Base-by-base conservation (phyloP, 1,284 basidiomycete species). In the Taiwanofungus camphoratus region DNA sequence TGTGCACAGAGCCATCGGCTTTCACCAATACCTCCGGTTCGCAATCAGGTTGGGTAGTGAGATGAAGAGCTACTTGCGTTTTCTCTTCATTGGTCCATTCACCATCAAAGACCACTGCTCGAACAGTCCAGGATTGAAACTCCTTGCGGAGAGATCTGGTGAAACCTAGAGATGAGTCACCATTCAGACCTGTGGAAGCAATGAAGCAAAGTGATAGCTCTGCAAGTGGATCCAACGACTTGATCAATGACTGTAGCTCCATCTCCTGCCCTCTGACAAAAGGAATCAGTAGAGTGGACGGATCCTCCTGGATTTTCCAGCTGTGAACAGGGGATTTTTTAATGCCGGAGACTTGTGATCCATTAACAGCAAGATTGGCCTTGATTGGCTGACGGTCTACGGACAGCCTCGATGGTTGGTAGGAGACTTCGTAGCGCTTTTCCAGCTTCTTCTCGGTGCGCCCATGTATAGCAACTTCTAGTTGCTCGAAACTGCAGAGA, bases 151-250 rank as follows among this genome's bases (percentile, higher is more conserved):
- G 41, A 1, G 52, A 42, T 22, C 51, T 31, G 2, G 45, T 50
- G 31, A 56, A 51, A 3, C 54, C 54, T 4, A 45, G 24, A 2
- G 45, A 42, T 29, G 53, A 47, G 16, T 54, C 51, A 9, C 52
- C 49, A 33, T 53, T 36, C 13, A 47, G 27, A 8, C 49, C 52
- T 2, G 16, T 38, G 5, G 45, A 24, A 8, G 51, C 51, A 12
- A 43, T 19, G 33, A 56, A 46, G 47, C 52, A 48, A 9, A 56
- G 20, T 4, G 46, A 39, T 5, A 37, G 35, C 0, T 36, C 18
- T 1, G 39, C n/a, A 2, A 48, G 44, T 11, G 48, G 31, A 22
- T 54, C 51, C n/a, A 52, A 45, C 5, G n/a, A n/a, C 12, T 30
- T 16, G 11, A 54, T 21, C 15, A 30, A 16, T 0, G 15, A 23